Evolutionary conservation across 306 rosid species (phyloP).

Genomic region (Pyrus pyrifolia): DNA sequence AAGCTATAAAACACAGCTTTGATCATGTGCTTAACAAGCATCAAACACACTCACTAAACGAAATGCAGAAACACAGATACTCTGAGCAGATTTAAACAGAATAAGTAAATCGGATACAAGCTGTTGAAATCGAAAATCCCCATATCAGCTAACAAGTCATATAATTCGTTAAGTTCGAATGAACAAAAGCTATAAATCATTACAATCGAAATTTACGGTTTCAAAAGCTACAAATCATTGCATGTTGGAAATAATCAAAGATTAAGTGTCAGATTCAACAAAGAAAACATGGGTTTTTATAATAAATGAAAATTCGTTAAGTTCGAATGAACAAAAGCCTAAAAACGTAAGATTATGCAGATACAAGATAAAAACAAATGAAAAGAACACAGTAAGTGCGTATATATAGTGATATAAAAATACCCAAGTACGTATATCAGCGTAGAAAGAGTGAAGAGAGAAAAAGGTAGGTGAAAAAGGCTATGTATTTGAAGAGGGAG

Average conservation of each 20-base stretch:
- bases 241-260: conserved; percentile 25
- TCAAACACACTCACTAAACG: conserved; percentile 1
- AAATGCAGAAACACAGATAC: conserved; percentile 2
- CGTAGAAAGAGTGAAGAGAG: conserved; percentile 12
- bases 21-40: background rate
- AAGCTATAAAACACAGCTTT: background rate
- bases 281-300: background rate
- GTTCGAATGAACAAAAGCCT: background rate
- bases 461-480: conserved; percentile 16
- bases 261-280: background rate
- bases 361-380: background rate
- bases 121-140: conserved; percentile 10
- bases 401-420: background rate
- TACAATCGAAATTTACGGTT: too few relatives aligned
- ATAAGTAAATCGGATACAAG: conserved; percentile 28
- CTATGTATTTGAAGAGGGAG: background rate
- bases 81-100: conserved; percentile 1
- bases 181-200: too few relatives aligned
- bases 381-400: background rate
- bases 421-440: background rate
- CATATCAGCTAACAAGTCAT: background rate
- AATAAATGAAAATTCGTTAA: background rate
- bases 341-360: background rate
- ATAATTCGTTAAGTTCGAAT: conserved; percentile 11
- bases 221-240: conserved; percentile 14